Percentiles rank a stretch among this genome's conserved stretches.
Conservation (phyloP, 1,139 yeast genomes). For the Groenewaldozyma sp. region DNA sequence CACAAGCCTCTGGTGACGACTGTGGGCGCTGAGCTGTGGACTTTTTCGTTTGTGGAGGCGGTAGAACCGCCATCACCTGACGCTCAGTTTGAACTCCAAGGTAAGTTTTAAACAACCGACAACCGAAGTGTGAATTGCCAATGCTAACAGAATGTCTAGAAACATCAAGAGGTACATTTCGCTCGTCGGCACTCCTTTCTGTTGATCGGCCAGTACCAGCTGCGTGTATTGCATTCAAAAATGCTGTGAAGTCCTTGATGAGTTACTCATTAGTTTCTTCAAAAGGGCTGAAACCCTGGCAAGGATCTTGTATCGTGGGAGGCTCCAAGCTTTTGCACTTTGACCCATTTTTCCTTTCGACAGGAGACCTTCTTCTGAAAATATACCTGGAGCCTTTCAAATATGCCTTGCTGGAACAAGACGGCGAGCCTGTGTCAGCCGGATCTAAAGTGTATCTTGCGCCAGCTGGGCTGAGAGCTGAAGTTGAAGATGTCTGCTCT, state of each 20-base stretch:
- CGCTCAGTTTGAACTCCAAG: constrained; percentile 24
- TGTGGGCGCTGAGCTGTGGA: constrained; percentile 54
- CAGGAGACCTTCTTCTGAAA: constrained; percentile 27
- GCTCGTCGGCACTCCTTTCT: constrained; percentile 29
- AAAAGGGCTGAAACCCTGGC: constrained; percentile 23
- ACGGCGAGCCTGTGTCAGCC: constrained; percentile 18
- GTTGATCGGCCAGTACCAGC: constrained; percentile 32
- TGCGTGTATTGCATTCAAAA: constrained; percentile 47
- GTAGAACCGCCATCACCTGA: constrained; percentile 27
- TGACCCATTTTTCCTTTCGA: constrained; percentile 29
- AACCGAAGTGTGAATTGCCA: too few relatives aligned
- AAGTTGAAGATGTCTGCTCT: constrained; percentile 49
- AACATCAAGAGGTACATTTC: constrained; percentile 31
- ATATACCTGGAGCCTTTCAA: constrained; percentile 15
- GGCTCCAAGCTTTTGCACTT: constrained; percentile 18
- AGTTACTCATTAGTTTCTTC: constrained; percentile 40
- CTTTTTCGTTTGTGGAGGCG: constrained; percentile 38
- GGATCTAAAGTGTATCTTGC: constrained; percentile 51
- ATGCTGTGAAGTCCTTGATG: constrained; percentile 50
- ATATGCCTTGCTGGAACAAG: constrained; percentile 10
- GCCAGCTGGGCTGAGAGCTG: constrained; percentile 71
- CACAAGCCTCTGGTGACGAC: constrained; percentile 49
- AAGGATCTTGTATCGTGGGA: not conserved
- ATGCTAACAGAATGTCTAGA: constrained; percentile 9
- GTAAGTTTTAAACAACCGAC: constrained; percentile 6